Evolutionary conservation across 192 early-diverging fungal genomes (phyloP).

Genomic region (Phycomyces nitens): DNA sequence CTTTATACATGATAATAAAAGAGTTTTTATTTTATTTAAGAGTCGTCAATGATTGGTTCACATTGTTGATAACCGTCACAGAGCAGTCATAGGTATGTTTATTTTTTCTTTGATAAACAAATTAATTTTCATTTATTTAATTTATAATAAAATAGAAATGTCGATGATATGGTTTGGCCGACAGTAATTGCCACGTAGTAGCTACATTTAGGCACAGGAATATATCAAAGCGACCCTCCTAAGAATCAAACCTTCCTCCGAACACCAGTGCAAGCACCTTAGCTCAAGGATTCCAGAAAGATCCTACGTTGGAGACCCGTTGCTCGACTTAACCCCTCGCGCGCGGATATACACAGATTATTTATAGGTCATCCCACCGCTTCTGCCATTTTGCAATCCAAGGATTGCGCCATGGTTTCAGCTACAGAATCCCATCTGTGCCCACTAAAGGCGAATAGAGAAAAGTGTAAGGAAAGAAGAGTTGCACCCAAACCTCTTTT

Average conservation of each 20-base stretch:
- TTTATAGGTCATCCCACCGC: conserved; percentile 1
- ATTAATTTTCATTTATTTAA: conserved; percentile 15
- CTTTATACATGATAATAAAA: not conserved
- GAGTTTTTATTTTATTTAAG: too few relatives aligned
- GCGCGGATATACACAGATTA: conserved; percentile 15
- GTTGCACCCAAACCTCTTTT: not conserved
- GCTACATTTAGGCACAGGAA: conserved; percentile 24
- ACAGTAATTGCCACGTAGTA: conserved; percentile 21
- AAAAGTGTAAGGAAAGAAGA: not conserved
- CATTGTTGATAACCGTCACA: too few relatives aligned
- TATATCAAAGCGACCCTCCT: conserved; percentile 20
- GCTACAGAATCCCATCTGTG: not conserved
- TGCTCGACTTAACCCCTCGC: conserved; percentile 9
- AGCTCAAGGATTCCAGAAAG: conserved; percentile 13
- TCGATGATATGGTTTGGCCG: conserved; percentile 26
- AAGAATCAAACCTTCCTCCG: conserved; percentile 6
- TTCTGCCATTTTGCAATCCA: not conserved
- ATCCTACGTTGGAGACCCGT: conserved; percentile 1
- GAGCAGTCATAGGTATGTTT: too few relatives aligned
- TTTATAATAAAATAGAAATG: conserved; percentile 3
- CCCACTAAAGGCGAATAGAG: not conserved
- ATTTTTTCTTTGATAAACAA: too few relatives aligned
- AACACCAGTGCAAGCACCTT: conserved; percentile 5
- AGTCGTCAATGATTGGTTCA: too few relatives aligned
- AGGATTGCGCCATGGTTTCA: not conserved